Conservation (phyloP, 2,329 filamentous ascomycete species). For the Epichloe sibirici region DNA sequence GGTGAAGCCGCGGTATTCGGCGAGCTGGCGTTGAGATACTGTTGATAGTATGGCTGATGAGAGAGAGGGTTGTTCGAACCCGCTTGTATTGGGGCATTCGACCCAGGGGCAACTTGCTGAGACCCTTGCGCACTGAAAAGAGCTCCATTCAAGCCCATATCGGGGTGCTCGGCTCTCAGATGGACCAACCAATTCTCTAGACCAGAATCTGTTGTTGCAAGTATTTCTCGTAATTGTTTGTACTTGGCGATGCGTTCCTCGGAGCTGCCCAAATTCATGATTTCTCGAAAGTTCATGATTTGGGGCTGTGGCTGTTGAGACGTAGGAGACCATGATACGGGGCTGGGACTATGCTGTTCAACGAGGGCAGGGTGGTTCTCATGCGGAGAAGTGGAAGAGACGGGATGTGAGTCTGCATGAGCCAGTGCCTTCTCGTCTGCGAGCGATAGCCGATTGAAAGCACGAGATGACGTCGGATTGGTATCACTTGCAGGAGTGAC, state of each 20-base stretch:
- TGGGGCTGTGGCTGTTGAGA: constrained; percentile 10
- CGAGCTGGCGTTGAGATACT: constrained; percentile 37
- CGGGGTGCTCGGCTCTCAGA: constrained; percentile 34
- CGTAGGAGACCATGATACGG: constrained; percentile 3
- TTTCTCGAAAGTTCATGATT: constrained; percentile 59
- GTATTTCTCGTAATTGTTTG: constrained; percentile 57
- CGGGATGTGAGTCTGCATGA: constrained; percentile 20
- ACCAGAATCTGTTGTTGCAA: constrained; percentile 62
- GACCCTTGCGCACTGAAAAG: constrained; percentile 15
- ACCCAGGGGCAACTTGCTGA: constrained; percentile 9
- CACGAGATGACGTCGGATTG: constrained; percentile 11
- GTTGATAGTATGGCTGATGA: constrained; percentile 43
- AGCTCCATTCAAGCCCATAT: constrained; percentile 13
- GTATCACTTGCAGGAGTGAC: constrained; percentile 26
- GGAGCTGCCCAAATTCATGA: constrained; percentile 54
- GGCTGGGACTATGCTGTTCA: not conserved
- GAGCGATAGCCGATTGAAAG: constrained; percentile 24
- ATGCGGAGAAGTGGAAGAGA: constrained; percentile 24
- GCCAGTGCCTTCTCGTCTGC: constrained; percentile 32
- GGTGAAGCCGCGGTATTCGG: constrained; percentile 15
- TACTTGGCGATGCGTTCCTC: constrained; percentile 63
- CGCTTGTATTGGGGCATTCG: constrained; percentile 11
- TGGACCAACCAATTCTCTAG: constrained; percentile 45
- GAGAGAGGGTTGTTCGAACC: constrained; percentile 13
- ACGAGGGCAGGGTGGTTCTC: constrained; percentile 26